Evolutionary conservation across 192 early-diverging fungal species (phyloP), one percentile per base, ranked within the genome.

Genomic region (Backusella morwellensis): DNA sequence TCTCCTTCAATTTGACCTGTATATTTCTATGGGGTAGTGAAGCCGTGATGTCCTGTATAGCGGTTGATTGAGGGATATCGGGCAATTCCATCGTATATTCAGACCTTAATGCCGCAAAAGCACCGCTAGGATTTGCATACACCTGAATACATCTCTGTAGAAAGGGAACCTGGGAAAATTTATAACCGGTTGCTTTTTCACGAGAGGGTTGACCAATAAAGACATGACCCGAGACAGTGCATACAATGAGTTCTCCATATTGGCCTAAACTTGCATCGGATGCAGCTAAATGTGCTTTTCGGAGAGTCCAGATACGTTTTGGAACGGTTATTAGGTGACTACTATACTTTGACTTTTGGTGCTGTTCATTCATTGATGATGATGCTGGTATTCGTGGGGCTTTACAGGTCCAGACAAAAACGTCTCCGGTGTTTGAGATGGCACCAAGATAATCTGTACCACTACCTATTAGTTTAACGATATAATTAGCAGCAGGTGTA

Each of bases 211-310:
- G 82, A 8, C 93, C 92, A 23, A 89, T 75, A 74, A 85, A 95
- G 0, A 91, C 92, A 78, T 91, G 88, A 1, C 94, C 92, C 3
- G 80, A 81, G 8, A 77, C 78, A 15, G 94, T 95, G n/a, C 80
- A 79, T n/a, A 94, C 76, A 63, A 94, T 81, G 0, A 94, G 78
- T 6, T 86, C 86, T 0, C 88, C 89, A 75, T 94, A 87, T 54
- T 93, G 90, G 4, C 93, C 93, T 35, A 95, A 82, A 8, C 88
- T 87, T 42, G 90, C 86, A 78, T 93, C 90, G 1, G 71, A 75
- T 26, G 88, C 87, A 9, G 75, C 80, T 29, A 90, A 77, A 63
- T 86, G 81, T 1, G 83, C 78, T 23, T 84, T 86, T 12, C 85
- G 77, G 26, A 77, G 80, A 19, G 83, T 77, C 92, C 92, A 93